Evolutionary conservation across 2,329 filamentous ascomycete species (phyloP), one percentile per base, ranked within the genome.

Genomic region (Fusarium sp.): DNA sequence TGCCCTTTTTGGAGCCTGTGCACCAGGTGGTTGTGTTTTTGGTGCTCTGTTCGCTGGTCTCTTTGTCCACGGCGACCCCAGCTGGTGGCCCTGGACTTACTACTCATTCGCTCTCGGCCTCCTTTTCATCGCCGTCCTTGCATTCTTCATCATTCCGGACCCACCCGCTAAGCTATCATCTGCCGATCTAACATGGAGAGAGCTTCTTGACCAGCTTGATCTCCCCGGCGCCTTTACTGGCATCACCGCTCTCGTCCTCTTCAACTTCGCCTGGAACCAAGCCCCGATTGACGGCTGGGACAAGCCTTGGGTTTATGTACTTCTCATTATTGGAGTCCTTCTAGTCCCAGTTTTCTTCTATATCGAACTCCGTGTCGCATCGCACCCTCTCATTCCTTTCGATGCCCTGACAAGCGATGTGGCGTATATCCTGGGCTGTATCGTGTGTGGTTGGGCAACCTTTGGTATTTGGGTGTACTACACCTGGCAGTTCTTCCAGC

Each of bases 211-310:
- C 1, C 74, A 76, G 12, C 73, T 83, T 6, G 83, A 84, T 38
- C 56, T 82, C 9, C 75, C 75, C 0, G 82, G 81, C 1, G 78
- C 78, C 0, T 30, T 77, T 1, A 69, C 77, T 1, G 88, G 88
- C 2, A 80, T 90, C 19, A 78, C 80, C 0, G 83, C 83, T 0
- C 77, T 91, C 23, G 80, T 89, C 0, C 78, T 91, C 19, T 82
- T 91, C 76, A 90, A 90, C 73, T 86, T 91, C 68, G 86, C 88
- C 1, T 90, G 87, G 86, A 91, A 89, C 59, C 88, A 91, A 71
- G 88, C 86, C 0, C 83, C 86, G 0, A 79, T 86, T 0, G 84
- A 82, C 3, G 87, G 87, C 3, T 91, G 89, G 89, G 67, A 77
- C 2, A 79, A 81, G 8, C 79, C 86, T 0, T 87, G 87, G 55